A percentile compares a stretch with the other conserved stretches of the same genome.
Conservation (phyloP, 441 rosid genomes). For the Eugenia klotzschiana region DNA sequence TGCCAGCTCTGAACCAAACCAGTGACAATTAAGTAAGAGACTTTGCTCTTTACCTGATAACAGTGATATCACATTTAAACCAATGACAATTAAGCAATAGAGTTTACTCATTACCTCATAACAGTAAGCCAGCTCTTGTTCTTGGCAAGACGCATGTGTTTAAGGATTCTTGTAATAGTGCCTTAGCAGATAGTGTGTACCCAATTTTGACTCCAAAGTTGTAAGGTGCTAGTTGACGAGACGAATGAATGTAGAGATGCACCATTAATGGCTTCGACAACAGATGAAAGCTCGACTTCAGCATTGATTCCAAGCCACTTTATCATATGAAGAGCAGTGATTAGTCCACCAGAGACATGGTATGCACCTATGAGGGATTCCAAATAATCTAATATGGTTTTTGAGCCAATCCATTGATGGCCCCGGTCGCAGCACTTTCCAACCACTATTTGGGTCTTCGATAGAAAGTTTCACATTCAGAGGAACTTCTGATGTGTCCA, state of each 20-base stretch:
- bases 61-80: no score
- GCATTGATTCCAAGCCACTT: conserved; percentile 71
- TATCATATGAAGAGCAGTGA: conserved; percentile 53
- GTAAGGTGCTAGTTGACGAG: conserved; percentile 35
- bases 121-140: no score
- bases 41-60: no score
- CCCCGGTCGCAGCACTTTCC: conserved; percentile 66
- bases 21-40: no score
- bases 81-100: no score
- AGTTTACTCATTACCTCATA: no score
- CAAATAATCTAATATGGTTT: conserved; percentile 76
- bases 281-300: conserved; percentile 28
- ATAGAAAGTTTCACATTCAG: conserved; percentile 41
- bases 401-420: conserved; percentile 84
- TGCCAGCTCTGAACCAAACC: no score
- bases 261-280: conserved; percentile 30
- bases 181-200: no score
- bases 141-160: no score
- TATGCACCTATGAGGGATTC: conserved; percentile 89
- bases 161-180: no score
- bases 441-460: conserved; percentile 29
- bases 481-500: conserved; percentile 59
- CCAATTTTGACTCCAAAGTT: not conserved
- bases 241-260: conserved; percentile 29
- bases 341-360: conserved; percentile 56